A percentile compares a stretch with the other conserved stretches of the same genome.
These are phyloP conservation scores for Excoecaria cochinchinensis DNA, from an alignment of 345 rosid species.

Conservation along the genomic window DNA sequence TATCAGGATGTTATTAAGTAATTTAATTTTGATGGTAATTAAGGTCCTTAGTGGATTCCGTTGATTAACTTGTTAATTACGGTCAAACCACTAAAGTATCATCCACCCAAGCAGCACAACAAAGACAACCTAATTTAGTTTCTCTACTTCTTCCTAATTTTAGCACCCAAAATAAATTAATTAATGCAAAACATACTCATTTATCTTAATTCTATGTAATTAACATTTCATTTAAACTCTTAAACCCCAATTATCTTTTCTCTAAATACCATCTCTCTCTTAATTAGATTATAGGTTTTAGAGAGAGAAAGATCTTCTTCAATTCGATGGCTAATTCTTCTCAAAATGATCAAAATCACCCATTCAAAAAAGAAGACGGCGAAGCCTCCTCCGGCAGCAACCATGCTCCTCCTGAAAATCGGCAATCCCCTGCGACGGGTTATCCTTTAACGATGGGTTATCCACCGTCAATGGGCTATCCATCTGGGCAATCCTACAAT, in stretches of 20 bases:
- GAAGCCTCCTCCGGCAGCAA: conserved; percentile 6
- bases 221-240: not conserved
- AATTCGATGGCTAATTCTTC: conserved; percentile 27
- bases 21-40: too few relatives aligned
- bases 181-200: too few relatives aligned
- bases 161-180: not conserved
- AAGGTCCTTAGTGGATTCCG: not conserved
- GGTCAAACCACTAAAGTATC: not conserved
- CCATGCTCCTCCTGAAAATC: not conserved
- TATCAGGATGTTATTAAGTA: too few relatives aligned
- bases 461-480: conserved; percentile 21
- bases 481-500: conserved; percentile 32
- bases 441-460: conserved; percentile 30
- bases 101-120: not conserved
- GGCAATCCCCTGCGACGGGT: conserved; percentile 5
- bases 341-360: conserved; percentile 7
- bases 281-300: not conserved
- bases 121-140: not conserved
- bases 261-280: not conserved
- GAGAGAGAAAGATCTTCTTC: not conserved
- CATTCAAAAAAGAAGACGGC: not conserved
- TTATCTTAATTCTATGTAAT: not conserved
- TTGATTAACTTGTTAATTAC: not conserved
- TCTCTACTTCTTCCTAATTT: not conserved
- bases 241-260: not conserved